These are phyloP conservation scores for Bimuria novae-zelandiae DNA, from an alignment of 2,329 filamentous ascomycete genomes.

Conservation along the genomic window DNA sequence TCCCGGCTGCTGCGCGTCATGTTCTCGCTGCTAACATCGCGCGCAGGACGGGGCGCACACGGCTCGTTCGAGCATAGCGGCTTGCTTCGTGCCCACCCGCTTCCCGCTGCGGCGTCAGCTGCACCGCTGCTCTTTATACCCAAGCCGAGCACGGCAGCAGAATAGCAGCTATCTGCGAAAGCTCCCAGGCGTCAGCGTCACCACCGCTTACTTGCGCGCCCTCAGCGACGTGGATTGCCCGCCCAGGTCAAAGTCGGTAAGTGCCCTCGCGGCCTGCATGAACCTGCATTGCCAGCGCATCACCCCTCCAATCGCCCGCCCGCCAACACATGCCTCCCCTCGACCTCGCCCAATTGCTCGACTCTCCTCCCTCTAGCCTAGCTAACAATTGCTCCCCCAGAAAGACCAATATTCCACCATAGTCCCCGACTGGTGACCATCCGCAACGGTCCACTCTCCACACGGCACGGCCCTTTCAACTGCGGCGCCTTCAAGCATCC, in stretches of 20 bases:
- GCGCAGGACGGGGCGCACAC: conserved; percentile 29
- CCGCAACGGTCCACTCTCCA: conserved; percentile 41
- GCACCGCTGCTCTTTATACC: conserved; percentile 33
- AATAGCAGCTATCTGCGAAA: neutral
- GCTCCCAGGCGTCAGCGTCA: conserved; percentile 22
- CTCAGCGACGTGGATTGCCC: conserved; percentile 38
- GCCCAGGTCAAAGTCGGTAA: conserved; percentile 45
- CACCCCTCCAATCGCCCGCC: conserved; percentile 47
- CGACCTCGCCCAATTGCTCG: conserved; percentile 45
- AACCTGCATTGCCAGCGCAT: conserved; percentile 51
- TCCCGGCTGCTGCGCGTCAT: conserved; percentile 4
- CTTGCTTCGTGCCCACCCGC: conserved; percentile 29
- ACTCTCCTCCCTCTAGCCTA: conserved; percentile 36
- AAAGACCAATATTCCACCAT: conserved; percentile 32
- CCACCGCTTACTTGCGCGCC: conserved; percentile 9
- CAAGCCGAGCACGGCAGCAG: conserved; percentile 22
- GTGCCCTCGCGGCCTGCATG: conserved; percentile 42
- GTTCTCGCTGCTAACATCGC: conserved; percentile 29
- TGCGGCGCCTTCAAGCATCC: conserved; percentile 21
- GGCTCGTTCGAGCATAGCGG: conserved; percentile 22
- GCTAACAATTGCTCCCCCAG: conserved; percentile 40
- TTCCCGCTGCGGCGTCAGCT: conserved; percentile 32
- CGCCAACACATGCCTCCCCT: conserved; percentile 45
- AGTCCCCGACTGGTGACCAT: conserved; percentile 39
- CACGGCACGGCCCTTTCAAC: conserved; percentile 43